Evolutionary conservation across 345 rosid genomes (phyloP), one percentile per base, ranked within the genome.

Genomic region (Murraya koenigii): DNA sequence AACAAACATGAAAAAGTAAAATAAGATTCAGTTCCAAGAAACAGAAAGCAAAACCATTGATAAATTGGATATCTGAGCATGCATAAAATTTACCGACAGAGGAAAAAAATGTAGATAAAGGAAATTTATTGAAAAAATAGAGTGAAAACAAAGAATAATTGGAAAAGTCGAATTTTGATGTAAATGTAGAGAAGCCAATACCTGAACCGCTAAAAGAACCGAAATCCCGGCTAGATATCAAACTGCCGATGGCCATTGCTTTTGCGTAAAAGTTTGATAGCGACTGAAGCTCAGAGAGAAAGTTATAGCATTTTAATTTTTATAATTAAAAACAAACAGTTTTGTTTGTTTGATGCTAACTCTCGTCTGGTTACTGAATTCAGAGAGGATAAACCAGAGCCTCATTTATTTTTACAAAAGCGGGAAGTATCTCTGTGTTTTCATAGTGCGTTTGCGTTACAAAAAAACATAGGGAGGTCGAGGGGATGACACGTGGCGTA

Each of bases 241-340:
- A 85, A 77, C 92, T 84, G 79, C 97, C 95, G 74, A 92, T 87
- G 60, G 93, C 93, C 99, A 95, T 93, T 84, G 71, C 33, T 80
- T 35, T 39, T 32, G 38, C 14, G 72, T 15, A 79, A 47, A 47
- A 54, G 58, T 66, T 62, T 33, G 56, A 3, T 3, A 52, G 54
- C 59, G 44, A 75, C 2, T 70, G 82, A 85, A 81, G 84, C 83
- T 82, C 23, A 10, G 56, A 71, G 72, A 41, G 55, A 64, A 64
- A 35, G 10, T 66, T 83, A 85, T 7, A 78, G 77, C 88, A 84
- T 85, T 68, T 60, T 80, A 73, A 64, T 44, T 0, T 44, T 44
- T 44, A 44, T 13, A 71, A 76, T 20, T 81, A 20, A 23, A 58
- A 79, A 64, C 75, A 80, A 47, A 47, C 73, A 2, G 17, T 65